Evolutionary conservation across 129 eudicot species (phyloP).

Genomic region (Saussurea involucrata): DNA sequence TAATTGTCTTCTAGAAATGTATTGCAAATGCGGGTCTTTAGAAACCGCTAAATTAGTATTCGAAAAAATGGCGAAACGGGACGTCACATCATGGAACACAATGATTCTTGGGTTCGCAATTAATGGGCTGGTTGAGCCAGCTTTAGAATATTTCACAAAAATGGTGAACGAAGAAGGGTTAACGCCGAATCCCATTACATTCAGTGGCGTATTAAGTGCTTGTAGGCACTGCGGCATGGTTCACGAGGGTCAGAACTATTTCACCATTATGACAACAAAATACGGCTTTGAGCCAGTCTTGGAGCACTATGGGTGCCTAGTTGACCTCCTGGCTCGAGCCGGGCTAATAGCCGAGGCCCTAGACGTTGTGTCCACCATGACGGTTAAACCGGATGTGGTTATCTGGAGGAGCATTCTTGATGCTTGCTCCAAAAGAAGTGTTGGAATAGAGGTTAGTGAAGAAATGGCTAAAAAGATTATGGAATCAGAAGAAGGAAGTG

Average conservation of each 20-base stretch:
- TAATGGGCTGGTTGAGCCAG: conserved; percentile 63
- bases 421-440: conserved; percentile 53
- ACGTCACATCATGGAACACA: conserved; percentile 81
- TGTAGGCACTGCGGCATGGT: conserved; percentile 80
- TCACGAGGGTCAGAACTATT: conserved; percentile 53
- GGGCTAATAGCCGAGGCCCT: conserved; percentile 65
- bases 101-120: conserved; percentile 71
- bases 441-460: conserved; percentile 58
- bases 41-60: conserved; percentile 48
- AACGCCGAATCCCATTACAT: conserved; percentile 73
- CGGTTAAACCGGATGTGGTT: conserved; percentile 71
- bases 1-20: conserved; percentile 65
- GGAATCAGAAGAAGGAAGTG: conserved; percentile 53
- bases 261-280: conserved; percentile 45
- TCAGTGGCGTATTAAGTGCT: conserved; percentile 64
- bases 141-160: conserved; percentile 40
- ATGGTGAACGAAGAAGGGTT: conserved; percentile 47
- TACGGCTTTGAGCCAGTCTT: conserved; percentile 71
- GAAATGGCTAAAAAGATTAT: conserved; percentile 61
- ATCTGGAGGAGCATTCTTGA: conserved; percentile 91
- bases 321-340: conserved; percentile 82
- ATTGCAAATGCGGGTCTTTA: conserved; percentile 72
- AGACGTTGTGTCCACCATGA: conserved; percentile 63
- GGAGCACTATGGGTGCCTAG: conserved; percentile 83
- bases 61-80: conserved; percentile 48